These are phyloP conservation scores for Colletotrichum shisoi DNA, from an alignment of 2,329 filamentous ascomycete species.

Conservation along the genomic window DNA sequence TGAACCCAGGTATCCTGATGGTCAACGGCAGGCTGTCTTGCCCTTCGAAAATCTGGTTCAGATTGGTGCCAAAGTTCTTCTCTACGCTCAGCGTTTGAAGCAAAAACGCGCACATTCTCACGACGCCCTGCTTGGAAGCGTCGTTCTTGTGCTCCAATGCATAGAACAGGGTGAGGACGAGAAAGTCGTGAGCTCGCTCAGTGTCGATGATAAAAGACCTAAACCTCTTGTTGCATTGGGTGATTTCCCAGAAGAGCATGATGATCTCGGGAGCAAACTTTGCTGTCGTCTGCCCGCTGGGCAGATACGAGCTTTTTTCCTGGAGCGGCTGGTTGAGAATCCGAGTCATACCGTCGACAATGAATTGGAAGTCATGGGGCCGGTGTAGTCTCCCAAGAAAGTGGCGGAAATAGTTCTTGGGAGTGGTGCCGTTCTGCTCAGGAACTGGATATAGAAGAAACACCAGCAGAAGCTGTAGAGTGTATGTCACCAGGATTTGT, in stretches of 20 bases:
- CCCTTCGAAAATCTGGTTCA: conserved; percentile 87
- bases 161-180: conserved; percentile 90
- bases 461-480: conserved; percentile 86
- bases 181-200: conserved; percentile 89
- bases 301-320: conserved; percentile 85
- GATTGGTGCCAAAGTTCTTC: conserved; percentile 83
- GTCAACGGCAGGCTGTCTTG: conserved; percentile 85
- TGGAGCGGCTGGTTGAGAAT: conserved; percentile 93
- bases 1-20: conserved; percentile 84
- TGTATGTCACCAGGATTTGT: conserved; percentile 89
- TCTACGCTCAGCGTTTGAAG: conserved; percentile 95
- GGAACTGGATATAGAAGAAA: conserved; percentile 88
- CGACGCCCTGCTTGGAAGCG: conserved; percentile 85
- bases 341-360: conserved; percentile 91
- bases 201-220: conserved; percentile 97
- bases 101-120: conserved; percentile 97
- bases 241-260: conserved; percentile 95
- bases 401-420: conserved; percentile 93
- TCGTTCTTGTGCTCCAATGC: conserved; percentile 89
- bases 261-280: conserved; percentile 95
- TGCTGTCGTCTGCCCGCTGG: conserved; percentile 78
- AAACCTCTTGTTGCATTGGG: conserved; percentile 98
- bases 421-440: conserved; percentile 70
- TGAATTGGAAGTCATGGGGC: conserved; percentile 96
- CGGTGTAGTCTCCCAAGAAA: conserved; percentile 90